Evolutionary conservation across 495 filamentous ascomycete species (phyloP).

Genomic region (Pseudomonodictys pantanalensis): DNA sequence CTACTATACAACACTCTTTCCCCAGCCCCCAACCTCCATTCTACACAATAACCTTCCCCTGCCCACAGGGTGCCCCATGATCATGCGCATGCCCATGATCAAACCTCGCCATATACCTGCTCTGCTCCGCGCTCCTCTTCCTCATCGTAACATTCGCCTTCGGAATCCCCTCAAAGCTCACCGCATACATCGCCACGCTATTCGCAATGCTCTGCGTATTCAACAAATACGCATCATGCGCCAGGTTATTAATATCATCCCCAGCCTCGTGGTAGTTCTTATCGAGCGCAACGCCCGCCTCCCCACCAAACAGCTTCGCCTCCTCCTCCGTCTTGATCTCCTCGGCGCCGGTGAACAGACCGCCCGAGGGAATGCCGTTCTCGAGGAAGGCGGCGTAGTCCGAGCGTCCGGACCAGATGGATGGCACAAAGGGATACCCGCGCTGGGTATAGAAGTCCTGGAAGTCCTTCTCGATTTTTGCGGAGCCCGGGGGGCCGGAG

Average conservation of each 20-base stretch:
- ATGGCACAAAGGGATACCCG: constrained; percentile 46
- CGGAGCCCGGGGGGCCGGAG: constrained; percentile 62
- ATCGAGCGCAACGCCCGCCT: constrained; percentile 60
- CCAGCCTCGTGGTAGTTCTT: constrained; percentile 60
- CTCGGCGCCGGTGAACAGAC: constrained; percentile 71
- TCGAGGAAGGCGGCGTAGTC: constrained; percentile 71
- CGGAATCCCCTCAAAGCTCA: constrained; percentile 51
- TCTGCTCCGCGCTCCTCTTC: constrained; percentile 17
- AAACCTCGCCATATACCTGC: constrained; percentile 1
- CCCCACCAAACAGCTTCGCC: constrained; percentile 57
- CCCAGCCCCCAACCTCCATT: too few relatives aligned
- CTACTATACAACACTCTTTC: too few relatives aligned
- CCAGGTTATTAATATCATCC: constrained; percentile 60
- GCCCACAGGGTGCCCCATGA: constrained; percentile 14
- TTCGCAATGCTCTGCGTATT: constrained; percentile 63
- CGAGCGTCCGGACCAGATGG: constrained; percentile 61
- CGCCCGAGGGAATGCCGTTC: constrained; percentile 61
- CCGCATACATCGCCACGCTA: constrained; percentile 63
- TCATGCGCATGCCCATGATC: constrained; percentile 6
- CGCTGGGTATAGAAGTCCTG: constrained; percentile 56
- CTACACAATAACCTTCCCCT: too few relatives aligned
- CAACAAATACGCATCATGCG: constrained; percentile 57
- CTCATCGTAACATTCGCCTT: constrained; percentile 1
- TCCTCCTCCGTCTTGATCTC: constrained; percentile 61
- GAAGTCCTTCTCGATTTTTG: constrained; percentile 61